These are phyloP conservation scores for Amanita exitialis DNA, from an alignment of 768 basidiomycete genomes.

Conservation along the genomic window DNA sequence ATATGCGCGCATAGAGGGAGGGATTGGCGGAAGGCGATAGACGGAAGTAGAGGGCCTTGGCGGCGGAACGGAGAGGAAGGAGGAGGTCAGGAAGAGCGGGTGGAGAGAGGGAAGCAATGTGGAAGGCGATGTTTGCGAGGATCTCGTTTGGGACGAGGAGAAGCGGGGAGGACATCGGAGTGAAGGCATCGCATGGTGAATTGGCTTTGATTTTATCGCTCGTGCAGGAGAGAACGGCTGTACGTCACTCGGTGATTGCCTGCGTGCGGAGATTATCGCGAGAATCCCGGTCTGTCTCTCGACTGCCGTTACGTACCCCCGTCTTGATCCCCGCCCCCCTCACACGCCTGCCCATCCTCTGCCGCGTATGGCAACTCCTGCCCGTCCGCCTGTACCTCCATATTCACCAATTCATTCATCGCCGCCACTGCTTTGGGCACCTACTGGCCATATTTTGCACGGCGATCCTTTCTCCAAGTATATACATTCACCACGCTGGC, in stretches of 20 bases:
- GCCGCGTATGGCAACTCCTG: background rate
- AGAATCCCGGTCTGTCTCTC: background rate
- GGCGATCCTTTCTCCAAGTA: too few species aligned
- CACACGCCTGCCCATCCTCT: too few species aligned
- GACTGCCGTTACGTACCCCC: conserved; percentile 3
- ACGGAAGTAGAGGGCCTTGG: background rate
- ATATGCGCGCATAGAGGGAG: conserved; percentile 44
- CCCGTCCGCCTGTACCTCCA: background rate
- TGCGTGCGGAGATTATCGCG: conserved; percentile 6
- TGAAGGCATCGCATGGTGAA: background rate
- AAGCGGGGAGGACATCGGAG: conserved; percentile 7
- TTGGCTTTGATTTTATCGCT: conserved; percentile 2
- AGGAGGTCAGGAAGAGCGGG: conserved; percentile 39
- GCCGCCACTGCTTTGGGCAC: too few species aligned
- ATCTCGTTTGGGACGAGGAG: conserved; percentile 30
- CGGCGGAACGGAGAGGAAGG: conserved; percentile 34
- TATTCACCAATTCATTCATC: too few species aligned
- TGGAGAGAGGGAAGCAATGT: conserved; percentile 28
- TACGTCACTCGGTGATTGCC: conserved; percentile 8
- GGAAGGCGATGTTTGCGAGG: conserved; percentile 43
- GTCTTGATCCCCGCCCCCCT: conserved; percentile 6
- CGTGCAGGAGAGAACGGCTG: background rate
- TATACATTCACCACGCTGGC: too few species aligned
- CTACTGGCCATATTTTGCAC: too few species aligned
- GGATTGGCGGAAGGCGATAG: conserved; percentile 28